Base-by-base conservation (phyloP, 257 asterid genomes). In the Asclepias syriaca region DNA sequence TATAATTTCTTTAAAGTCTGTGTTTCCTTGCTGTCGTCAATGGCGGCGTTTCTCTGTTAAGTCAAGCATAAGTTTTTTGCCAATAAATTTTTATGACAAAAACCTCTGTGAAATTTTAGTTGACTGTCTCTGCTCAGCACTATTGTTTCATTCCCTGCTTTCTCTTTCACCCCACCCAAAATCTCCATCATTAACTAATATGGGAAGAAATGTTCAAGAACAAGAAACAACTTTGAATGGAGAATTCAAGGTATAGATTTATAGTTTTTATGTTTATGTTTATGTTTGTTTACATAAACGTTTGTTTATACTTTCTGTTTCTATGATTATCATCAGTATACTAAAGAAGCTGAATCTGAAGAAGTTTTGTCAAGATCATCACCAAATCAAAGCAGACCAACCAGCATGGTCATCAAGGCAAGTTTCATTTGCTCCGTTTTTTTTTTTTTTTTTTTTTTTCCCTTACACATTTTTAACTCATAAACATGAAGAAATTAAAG, bases 361-460 rank as follows among this genome's bases (percentile, higher is more conserved):
- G 88, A 81, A 80, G 75, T 85, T 45, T 27, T 43, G 64, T 83
- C 83, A 15, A 81, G 75, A 37, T 84, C 90, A 57, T 84, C 90
- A 54, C 87, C 85, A 55, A 82, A 75, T 59, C 90, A 83, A 51
- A 89, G 86, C 83, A 86, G 89, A 81, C 95, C 92, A 59, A 84
- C 59, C 74, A 91, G 96, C 87, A 89, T 91, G 97, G 90, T 89
- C 48, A 22, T 89, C 24, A 85, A 89, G 96, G 96, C 84, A 84
- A 89, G 80, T 79, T 51, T 48, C n/a, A 49, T 13, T 6, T 46
- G 67, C 7, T 66, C 8, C 4, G 3, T 34, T 2, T 56, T 56
- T 14, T n/a, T 19, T 19, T 63, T 51, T 43, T 14, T 40, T 9
- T 54, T n/a, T n/a, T n/a, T n/a, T n/a, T n/a, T n/a, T n/a, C n/a